Percentiles rank a stretch among this genome's conserved stretches.
phyloP scores from a whole-genome alignment of 345 rosid genomes.

The Linum usitatissimum region DNA sequence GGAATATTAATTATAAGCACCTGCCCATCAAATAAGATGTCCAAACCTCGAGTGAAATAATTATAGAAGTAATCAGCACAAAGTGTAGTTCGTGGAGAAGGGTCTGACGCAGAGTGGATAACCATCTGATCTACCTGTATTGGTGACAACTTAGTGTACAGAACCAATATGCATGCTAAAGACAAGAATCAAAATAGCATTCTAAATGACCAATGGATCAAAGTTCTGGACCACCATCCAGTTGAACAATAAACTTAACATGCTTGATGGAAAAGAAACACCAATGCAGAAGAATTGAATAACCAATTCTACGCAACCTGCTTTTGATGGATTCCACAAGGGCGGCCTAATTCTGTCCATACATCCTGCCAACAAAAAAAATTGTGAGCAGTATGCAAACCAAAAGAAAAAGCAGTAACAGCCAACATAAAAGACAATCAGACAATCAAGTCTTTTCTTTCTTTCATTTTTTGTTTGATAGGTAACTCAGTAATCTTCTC shows the following conservation, averaged over 20 bases:
- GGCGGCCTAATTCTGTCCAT: slow-evolving; percentile 96
- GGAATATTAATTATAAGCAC: slow-evolving; percentile 22
- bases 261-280: too few relatives aligned
- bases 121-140: slow-evolving; percentile 95
- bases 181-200: not conserved
- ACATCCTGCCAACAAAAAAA: slow-evolving; percentile 52
- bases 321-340: slow-evolving; percentile 95
- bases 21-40: slow-evolving; percentile 95
- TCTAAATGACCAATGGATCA: too few relatives aligned
- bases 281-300: not conserved
- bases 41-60: slow-evolving; percentile 89
- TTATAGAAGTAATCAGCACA: slow-evolving; percentile 96
- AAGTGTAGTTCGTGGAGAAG: slow-evolving; percentile 66
- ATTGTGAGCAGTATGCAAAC: slow-evolving; percentile 2
- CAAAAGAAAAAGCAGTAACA: not conserved
- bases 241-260: too few relatives aligned
- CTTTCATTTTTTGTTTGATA: too few relatives aligned
- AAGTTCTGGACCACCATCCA: too few relatives aligned
- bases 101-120: slow-evolving; percentile 86
- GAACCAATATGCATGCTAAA: slow-evolving; percentile 7
- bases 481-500: not conserved
- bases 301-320: slow-evolving; percentile 39
- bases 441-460: not conserved
- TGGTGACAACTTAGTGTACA: slow-evolving; percentile 4
- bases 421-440: not conserved